A percentile compares a stretch with the other conserved stretches of the same genome.
phyloP scores from a whole-genome alignment of 1,284 basidiomycete species.

The Ceratobasidium theobromae region DNA sequence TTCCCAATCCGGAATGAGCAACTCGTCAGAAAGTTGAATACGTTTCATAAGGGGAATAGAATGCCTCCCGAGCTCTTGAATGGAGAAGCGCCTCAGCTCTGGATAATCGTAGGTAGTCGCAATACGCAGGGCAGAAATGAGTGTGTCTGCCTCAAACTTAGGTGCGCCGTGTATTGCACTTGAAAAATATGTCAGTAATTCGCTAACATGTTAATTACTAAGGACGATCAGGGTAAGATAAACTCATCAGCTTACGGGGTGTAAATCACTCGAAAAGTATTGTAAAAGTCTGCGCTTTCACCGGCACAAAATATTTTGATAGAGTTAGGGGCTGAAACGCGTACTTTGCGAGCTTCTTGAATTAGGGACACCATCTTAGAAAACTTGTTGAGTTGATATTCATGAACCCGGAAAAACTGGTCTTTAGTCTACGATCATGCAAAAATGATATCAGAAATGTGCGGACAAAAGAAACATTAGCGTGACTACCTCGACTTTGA shows the following conservation, averaged over 20 bases:
- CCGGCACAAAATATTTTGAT: neutral
- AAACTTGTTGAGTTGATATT: conserved; percentile 11
- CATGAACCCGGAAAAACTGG: conserved; percentile 17
- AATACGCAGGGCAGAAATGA: neutral
- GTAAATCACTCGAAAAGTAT: neutral
- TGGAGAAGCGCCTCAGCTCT: neutral
- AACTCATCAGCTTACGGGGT: neutral
- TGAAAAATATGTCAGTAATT: too few species aligned
- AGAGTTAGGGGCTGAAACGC: neutral
- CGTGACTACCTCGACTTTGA: conserved; percentile 7
- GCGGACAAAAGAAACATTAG: neutral
- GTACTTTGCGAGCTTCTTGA: conserved; percentile 7
- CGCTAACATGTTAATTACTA: too few species aligned
- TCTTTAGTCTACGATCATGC: neutral
- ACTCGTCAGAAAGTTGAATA: neutral
- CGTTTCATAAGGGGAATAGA: neutral
- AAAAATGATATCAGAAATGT: neutral
- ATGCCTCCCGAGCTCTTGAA: neutral
- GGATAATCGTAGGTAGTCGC: neutral
- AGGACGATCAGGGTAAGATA: neutral
- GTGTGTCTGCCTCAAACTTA: neutral
- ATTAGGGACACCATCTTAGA: conserved; percentile 11
- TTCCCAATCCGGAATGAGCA: neutral
- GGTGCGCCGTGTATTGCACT: neutral
- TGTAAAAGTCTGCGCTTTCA: neutral